A percentile compares a stretch with the other conserved stretches of the same genome.
Evolutionary conservation across 495 filamentous ascomycete genomes (phyloP).

Genomic region (Neurospora sp.): DNA sequence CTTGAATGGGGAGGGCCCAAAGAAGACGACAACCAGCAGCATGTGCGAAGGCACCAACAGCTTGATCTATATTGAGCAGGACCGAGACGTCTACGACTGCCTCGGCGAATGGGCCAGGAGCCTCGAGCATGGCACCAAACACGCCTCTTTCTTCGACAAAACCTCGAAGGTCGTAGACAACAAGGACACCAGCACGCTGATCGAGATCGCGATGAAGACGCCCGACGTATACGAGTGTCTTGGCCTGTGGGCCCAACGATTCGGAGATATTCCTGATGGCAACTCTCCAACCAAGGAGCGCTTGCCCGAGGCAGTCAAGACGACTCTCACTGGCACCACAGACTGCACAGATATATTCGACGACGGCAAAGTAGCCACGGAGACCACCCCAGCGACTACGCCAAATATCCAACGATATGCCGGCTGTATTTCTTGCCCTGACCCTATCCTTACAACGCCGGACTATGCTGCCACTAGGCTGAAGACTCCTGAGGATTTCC

Average conservation of each 20-base stretch:
- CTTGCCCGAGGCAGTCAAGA: background rate
- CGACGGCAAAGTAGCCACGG: background rate
- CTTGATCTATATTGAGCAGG: background rate
- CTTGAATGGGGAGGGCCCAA: background rate
- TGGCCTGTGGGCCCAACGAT: background rate
- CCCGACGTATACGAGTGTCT: background rate
- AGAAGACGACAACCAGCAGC: background rate
- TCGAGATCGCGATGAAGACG: background rate
- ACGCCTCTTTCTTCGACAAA: background rate
- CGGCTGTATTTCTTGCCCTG: background rate
- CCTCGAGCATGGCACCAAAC: background rate
- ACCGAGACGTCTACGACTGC: background rate
- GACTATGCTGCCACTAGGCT: background rate
- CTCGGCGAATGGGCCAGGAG: background rate
- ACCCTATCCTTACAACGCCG: background rate
- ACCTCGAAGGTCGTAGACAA: fast-evolving
- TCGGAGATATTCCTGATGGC: background rate
- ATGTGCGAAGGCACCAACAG: background rate
- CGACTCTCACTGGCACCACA: background rate
- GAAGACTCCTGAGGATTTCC: background rate
- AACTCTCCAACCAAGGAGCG: background rate
- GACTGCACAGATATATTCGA: background rate
- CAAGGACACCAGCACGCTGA: background rate
- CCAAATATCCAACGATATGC: background rate
- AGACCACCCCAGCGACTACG: background rate